Evolutionary conservation across 768 basidiomycete species (phyloP), one percentile per base, ranked within the genome.

Genomic region (Mycena leptocephala): DNA sequence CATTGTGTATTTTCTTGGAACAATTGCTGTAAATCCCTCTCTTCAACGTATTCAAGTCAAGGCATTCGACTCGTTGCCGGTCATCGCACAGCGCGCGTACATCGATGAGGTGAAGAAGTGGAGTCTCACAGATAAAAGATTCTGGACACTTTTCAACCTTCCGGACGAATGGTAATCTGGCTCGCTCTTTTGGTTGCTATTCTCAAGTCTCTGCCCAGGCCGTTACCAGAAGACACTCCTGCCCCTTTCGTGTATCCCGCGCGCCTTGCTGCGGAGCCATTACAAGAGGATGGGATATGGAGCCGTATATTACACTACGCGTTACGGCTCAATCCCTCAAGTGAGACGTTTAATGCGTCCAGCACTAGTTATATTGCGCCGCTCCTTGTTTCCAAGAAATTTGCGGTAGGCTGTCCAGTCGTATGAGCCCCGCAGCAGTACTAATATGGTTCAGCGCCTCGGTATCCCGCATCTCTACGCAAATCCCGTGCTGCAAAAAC

Each of bases 271-370:
- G 70, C 62, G 1, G 37, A 65, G 28, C 51, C 48, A 13, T 10
- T 33, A 24, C 61, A 33, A 43, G 70, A 72, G 28, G 70, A 72
- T 13, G 22, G 28, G 22, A 72, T 72, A 7, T 72, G 70, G 70
- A 64, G 51, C 26, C 70, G 70, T 18, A 32, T 72, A 2, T 39
- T 72, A 5, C 65, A 55, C 33, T 72, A 56, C 26, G 59, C 58
- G 16, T 46, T 46, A 41, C 6, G 28, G 11, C 30, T 24, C 35
- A 2, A n/a, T 5, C 46, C 59, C 53, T 22, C 9, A 5, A 35
- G 22, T 30, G n/a, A n/a, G n/a, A n/a, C n/a, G n/a, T n/a, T n/a
- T n/a, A n/a, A n/a, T n/a, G n/a, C n/a, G n/a, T n/a, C n/a, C n/a
- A n/a, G 10, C 13, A n/a, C 20, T 33, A 11, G 3, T 32, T 18